Evolutionary conservation across 2,329 filamentous ascomycete genomes (phyloP), one percentile per base, ranked within the genome.

Genomic region (Neonectria coccinea): DNA sequence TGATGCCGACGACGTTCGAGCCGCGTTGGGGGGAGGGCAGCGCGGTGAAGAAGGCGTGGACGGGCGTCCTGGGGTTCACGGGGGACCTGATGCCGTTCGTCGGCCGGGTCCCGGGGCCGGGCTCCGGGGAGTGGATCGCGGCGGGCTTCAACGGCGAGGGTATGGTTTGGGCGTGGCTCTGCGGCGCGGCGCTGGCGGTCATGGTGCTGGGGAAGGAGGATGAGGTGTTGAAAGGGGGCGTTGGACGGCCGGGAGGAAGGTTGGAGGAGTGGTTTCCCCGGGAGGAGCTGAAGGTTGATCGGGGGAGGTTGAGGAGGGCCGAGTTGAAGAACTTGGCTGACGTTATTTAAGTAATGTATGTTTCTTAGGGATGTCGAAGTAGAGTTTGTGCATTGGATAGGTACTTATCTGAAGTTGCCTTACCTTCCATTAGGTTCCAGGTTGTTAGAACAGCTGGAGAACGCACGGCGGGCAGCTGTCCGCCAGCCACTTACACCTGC

Each of bases 91-190:
- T 85, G 29, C 85, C 86, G 0, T 80, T 86, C 44, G 85, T 87
- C 1, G 86, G 85, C 0, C 71, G 74, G n/a, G 73, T 86, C 0
- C 64, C 82, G 0, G 79, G 76, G 1, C 72, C 50, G 3, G 60
- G 53, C 0, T 66, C 74, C 0, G 81, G 81, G 2, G 83, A 87
- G 70, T 87, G 84, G 84, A 78, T 86, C n/a, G 78, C 82, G 2
- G 84, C 82, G 1, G 85, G 83, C 1, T 87, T 82, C 69, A 80
- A 76, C 47, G 84, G 84, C 14, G 82, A 86, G 47, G 85, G 85
- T 4, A 86, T 87, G 84, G 82, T 83, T 2, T 84, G 81, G 78
- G 81, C 84, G 3, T 87, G 84, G 84, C 78, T 85, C 14, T 84
- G 79, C 48, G 85, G 84, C 1, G 79, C 78, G 11, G 84, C 83